Evolutionary conservation across 225 moss, liverwort and hornwort genomes (phyloP).

Genomic region (Straminergon stramineum): DNA sequence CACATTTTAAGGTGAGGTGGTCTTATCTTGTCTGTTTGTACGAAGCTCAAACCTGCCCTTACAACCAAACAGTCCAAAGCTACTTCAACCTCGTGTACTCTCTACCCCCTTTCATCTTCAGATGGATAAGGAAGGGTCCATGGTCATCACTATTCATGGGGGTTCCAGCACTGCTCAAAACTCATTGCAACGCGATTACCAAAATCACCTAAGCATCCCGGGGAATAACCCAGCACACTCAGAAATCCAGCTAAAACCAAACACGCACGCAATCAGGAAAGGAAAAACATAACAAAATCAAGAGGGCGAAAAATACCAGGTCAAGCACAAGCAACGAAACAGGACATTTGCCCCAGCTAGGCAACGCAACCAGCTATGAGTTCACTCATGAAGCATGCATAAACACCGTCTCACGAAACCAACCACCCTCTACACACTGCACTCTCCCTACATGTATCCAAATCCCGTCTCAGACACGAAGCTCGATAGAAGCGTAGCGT

Average conservation of each 20-base stretch:
- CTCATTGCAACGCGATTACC: constrained; percentile 7
- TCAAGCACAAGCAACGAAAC: background rate
- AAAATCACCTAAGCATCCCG: background rate
- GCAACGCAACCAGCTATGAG: background rate
- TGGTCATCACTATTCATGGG: constrained; percentile 3
- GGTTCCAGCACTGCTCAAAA: constrained; percentile 6
- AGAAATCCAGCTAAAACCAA: background rate
- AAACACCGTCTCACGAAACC: background rate
- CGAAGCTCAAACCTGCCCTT: constrained; percentile 59
- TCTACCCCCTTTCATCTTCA: constrained; percentile 12
- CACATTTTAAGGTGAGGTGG: constrained; percentile 65
- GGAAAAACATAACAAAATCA: background rate
- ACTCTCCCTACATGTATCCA: background rate
- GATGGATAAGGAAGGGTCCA: background rate
- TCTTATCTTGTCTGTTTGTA: constrained; percentile 49
- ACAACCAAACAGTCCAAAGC: constrained; percentile 48
- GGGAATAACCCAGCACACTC: background rate
- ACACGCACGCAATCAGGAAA: background rate
- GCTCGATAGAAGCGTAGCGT: background rate
- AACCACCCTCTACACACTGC: background rate
- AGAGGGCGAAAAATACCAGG: background rate
- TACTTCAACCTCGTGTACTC: constrained; percentile 37
- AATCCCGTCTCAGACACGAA: background rate
- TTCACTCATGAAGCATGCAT: background rate
- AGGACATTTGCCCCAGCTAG: background rate